phyloP scores from a whole-genome alignment of 495 filamentous ascomycete species.

The Talaromyces liani region DNA sequence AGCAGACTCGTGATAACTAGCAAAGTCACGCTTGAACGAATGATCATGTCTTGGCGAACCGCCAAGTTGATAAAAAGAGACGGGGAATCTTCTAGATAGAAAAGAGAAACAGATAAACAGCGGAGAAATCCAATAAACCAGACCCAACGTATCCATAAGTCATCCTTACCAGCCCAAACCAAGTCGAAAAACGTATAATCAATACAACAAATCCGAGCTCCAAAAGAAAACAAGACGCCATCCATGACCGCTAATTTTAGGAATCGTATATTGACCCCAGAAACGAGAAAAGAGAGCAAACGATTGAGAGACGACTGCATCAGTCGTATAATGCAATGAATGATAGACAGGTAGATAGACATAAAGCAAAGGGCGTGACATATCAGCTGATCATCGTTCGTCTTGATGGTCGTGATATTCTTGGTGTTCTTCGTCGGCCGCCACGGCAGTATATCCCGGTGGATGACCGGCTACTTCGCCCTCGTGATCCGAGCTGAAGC shows the following conservation, averaged over 20 bases:
- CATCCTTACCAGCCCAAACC: background rate
- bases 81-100: background rate
- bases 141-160: background rate
- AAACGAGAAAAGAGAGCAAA: slow-evolving; percentile 10
- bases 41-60: background rate
- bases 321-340: background rate
- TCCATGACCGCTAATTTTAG: slow-evolving; percentile 25
- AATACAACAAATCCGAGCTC: background rate
- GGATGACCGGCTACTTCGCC: slow-evolving; percentile 17
- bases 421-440: slow-evolving; percentile 21
- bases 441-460: slow-evolving; percentile 62
- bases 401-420: slow-evolving; percentile 9
- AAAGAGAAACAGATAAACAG: background rate
- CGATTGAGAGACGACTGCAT: slow-evolving; percentile 8
- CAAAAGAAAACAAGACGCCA: slow-evolving; percentile 4
- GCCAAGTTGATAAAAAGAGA: background rate
- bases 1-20: background rate
- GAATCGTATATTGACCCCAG: slow-evolving; percentile 3
- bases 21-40: background rate
- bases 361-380: background rate
- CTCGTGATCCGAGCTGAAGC: slow-evolving; percentile 27
- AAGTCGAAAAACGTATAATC: background rate
- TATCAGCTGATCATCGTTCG: background rate
- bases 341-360: background rate
- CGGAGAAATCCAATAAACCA: background rate